Percentiles rank a stretch among this genome's conserved stretches.
Conservation (phyloP, 306 rosid species). For the Vigna angularis region DNA sequence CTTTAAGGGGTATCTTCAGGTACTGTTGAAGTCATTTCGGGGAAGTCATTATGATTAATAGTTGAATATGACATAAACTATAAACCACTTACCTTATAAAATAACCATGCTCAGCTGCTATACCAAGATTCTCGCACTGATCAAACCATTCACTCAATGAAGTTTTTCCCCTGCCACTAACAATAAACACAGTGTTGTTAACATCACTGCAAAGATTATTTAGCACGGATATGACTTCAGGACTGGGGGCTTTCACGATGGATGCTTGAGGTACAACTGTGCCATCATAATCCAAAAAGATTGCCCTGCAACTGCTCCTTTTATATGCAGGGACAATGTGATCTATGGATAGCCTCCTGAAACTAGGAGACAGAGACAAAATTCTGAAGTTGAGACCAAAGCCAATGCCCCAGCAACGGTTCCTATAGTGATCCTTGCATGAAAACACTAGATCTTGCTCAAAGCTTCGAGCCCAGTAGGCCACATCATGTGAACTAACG, state of each 20-base stretch:
- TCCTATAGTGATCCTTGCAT: constrained; percentile 72
- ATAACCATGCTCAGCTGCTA: constrained; percentile 96
- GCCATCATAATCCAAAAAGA: constrained; percentile 93
- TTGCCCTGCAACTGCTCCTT: constrained; percentile 71
- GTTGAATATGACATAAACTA: constrained; percentile 9
- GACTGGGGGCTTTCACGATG: constrained; percentile 61
- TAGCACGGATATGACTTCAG: constrained; percentile 69
- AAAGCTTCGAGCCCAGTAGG: constrained; percentile 79
- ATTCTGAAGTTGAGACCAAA: constrained; percentile 79
- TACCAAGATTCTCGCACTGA: constrained; percentile 81
- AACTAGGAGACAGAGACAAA: constrained; percentile 84
- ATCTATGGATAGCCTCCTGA: constrained; percentile 76
- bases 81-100: constrained; percentile 63
- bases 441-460: constrained; percentile 72
- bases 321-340: constrained; percentile 70
- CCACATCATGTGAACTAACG: constrained; percentile 87
- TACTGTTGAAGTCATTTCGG: neutral
- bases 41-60: constrained; percentile 29
- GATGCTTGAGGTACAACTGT: constrained; percentile 78
- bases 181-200: constrained; percentile 81
- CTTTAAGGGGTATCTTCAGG: neutral
- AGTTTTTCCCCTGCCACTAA: constrained; percentile 76
- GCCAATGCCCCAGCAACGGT: constrained; percentile 81
- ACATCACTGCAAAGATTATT: constrained; percentile 72
- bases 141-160: constrained; percentile 74